Evolutionary conservation across 371 early-diverging fungal genomes (phyloP), one percentile per base, ranked within the genome.

Genomic region (Mortierella sp.): DNA sequence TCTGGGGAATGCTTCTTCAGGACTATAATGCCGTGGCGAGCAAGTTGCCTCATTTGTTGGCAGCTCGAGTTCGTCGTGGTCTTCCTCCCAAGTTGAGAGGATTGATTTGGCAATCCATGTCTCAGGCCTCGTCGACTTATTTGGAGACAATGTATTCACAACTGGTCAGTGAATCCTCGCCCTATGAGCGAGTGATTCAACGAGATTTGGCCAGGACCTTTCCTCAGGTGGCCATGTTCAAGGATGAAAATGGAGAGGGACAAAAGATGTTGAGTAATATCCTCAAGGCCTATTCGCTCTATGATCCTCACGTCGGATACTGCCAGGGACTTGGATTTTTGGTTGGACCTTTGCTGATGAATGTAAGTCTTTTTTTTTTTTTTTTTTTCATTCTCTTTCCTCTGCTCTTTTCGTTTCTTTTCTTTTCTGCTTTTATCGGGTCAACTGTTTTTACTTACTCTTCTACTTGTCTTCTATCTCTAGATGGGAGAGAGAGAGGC

Each of bases 301-400:
- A 94, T 71, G 97, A 98, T 84, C 66, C 89, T 0, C 90, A 94
- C 58, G 92, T 97, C n/a, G 98, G 98, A 3, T 94, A 98, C 77
- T 97, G 97, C 83, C 97, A 98, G 85, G 97, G 97, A 19, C 83
- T 97, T 19, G 91, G 95, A 5, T 97, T 97, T 72, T 80, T 98
- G 28, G 95, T 93, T 1, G 97, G 95, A 2, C 93, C 96, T 14
- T 69, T 98, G 63, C 82, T 98, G 52, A 85, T 95, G 82, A 94
- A 95, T 83, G 92, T 91, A 86, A 72, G 82, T 80, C 12, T 43
- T 26, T 21, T 15, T 23, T 21, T 16, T 21, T 25, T 68, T 55
- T 50, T 51, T 18, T 57, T 85, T 44, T 82, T 83, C 67, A 19
- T 19, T 47, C n/a, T 15, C 28, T 19, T 11, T 28, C n/a, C 30